A percentile compares a stretch with the other conserved stretches of the same genome.
Evolutionary conservation across 2,329 filamentous ascomycete genomes (phyloP).

Genomic region (Colletotrichum kahawae): DNA sequence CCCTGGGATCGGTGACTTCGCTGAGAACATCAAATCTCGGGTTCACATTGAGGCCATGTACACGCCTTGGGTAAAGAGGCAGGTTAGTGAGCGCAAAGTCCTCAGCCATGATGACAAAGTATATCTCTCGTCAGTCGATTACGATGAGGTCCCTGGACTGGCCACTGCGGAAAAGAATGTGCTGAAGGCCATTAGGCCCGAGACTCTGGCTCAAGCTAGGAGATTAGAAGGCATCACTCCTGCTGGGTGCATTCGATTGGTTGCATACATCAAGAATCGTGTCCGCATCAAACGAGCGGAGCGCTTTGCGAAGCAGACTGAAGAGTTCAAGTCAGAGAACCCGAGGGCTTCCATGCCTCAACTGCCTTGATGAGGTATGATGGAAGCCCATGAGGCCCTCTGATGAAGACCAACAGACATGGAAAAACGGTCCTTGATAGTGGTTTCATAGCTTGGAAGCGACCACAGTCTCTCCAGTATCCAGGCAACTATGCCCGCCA

Average conservation of each 20-base stretch:
- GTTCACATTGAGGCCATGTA: slow-evolving; percentile 86
- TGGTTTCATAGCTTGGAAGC: not conserved
- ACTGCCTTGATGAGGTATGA: not conserved
- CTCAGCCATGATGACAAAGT: slow-evolving; percentile 81
- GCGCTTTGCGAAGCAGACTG: not conserved
- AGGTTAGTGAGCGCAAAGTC: slow-evolving; percentile 67
- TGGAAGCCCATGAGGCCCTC: not conserved
- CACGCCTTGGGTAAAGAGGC: slow-evolving; percentile 81
- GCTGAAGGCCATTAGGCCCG: slow-evolving; percentile 73
- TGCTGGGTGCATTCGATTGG: slow-evolving; percentile 62
- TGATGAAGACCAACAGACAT: not conserved
- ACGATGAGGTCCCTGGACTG: slow-evolving; percentile 73
- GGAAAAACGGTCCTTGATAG: not conserved
- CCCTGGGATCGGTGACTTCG: slow-evolving; percentile 59
- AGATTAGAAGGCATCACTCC: slow-evolving; percentile 82
- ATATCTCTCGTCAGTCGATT: slow-evolving; percentile 79
- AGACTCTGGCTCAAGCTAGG: slow-evolving; percentile 87
- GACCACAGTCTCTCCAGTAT: not conserved
- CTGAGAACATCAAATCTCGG: slow-evolving; percentile 65
- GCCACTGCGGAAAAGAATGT: slow-evolving; percentile 79
- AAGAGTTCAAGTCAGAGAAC: not conserved
- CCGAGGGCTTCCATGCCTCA: not conserved
- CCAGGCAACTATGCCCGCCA: not conserved
- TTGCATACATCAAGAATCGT: slow-evolving; percentile 62
- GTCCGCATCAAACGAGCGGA: slow-evolving; percentile 1